Evolutionary conservation across 2,329 filamentous ascomycete species (phyloP), one percentile per base, ranked within the genome.

Genomic region (Pseudopithomyces chartarum): DNA sequence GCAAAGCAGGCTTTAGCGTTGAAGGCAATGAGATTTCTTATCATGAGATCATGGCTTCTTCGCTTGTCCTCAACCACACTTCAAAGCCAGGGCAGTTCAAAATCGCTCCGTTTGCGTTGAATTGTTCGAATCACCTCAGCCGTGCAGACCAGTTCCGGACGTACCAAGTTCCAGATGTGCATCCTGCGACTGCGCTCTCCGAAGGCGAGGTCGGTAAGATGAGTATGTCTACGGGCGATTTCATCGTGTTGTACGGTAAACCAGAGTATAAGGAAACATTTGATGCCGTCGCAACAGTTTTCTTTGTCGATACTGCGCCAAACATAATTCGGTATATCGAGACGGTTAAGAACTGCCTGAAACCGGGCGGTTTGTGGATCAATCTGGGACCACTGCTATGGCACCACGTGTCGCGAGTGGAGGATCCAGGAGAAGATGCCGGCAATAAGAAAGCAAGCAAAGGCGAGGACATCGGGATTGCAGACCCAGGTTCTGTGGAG

Each of bases 21-120:
- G 92, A 97, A 74, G 94, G 94, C 26, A 98, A 97, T 71, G 80
- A 99, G 77, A 96, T 98, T 59, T 97, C 93, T 2, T 98, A 96
- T 71, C 95, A 99, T 74, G 92, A 97, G 73, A 85, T 99, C n/a
- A 82, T 98, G 56, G 92, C 92, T 1, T 96, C 91, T 56, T 85
- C 84, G 60, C 86, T 90, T 70, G 84, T 93, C 15, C 84, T 93
- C 46, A 93, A 94, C 73, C 83, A 82, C 65, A 90, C 88, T 4
- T 66, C 79, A 0, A 70, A 74, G 1, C 84, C 84, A 0, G 82
- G 82, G 15, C 82, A 90, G 59, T 91, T 92, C 75, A 86, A 81
- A 8, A 82, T 99, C 50, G 91, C 90, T 69, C 95, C 95, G 0
- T 99, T 94, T 85, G 86, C 92, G 3, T 85, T 95, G 61, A 87